phyloP scores from a whole-genome alignment of 2,329 filamentous ascomycete genomes.

The Aspergillus thermomutatus region DNA sequence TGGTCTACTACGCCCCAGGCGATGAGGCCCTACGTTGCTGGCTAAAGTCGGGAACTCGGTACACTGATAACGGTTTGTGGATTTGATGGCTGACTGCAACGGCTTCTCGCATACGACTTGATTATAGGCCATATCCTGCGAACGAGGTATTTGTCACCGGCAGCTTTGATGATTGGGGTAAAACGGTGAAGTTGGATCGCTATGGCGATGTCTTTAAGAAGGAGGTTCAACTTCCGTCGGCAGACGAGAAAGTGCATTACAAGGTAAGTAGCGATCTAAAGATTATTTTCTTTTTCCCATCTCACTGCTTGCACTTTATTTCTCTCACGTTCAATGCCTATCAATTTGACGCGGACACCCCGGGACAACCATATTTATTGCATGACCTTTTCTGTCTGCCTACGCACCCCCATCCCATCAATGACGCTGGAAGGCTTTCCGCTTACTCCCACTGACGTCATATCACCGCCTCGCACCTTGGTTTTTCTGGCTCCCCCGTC shows the following conservation, averaged over 20 bases:
- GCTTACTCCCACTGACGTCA: slow-evolving; percentile 24
- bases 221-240: slow-evolving; percentile 67
- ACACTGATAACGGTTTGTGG: background rate
- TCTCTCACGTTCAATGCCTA: background rate
- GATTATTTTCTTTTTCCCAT: slow-evolving; percentile 5
- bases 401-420: slow-evolving; percentile 1
- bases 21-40: background rate
- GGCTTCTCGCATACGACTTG: slow-evolving; percentile 18
- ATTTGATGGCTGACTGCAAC: slow-evolving; percentile 27
- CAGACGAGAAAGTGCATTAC: slow-evolving; percentile 76
- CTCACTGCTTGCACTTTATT: slow-evolving; percentile 2
- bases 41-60: slow-evolving; percentile 3
- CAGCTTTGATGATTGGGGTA: slow-evolving; percentile 91
- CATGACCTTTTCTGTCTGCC: background rate
- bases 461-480: slow-evolving; percentile 3
- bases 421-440: slow-evolving; percentile 22
- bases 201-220: slow-evolving; percentile 72
- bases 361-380: background rate
- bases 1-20: background rate
- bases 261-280: slow-evolving; percentile 64
- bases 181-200: slow-evolving; percentile 79
- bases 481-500: slow-evolving; percentile 14
- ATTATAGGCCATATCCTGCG: slow-evolving; percentile 72
- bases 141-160: slow-evolving; percentile 91
- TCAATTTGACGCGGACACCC: background rate